A percentile compares a stretch with the other conserved stretches of the same genome.
phyloP scores from a whole-genome alignment of 257 asterid genomes.

The Scutellaria barbata region DNA sequence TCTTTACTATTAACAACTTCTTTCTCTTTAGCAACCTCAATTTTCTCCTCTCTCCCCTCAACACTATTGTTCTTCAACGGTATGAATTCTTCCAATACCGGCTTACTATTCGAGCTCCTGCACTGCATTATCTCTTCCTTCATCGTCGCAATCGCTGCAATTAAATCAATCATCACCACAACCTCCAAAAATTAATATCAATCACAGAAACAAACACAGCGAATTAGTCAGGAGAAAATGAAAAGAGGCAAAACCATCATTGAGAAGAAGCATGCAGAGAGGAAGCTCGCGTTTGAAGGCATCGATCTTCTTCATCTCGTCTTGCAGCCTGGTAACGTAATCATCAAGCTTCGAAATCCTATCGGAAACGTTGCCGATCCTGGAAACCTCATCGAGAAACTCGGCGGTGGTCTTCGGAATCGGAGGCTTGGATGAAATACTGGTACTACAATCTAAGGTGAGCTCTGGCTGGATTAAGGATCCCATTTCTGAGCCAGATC shows the following conservation, averaged over 20 bases:
- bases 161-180: background rate
- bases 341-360: slow-evolving; percentile 58
- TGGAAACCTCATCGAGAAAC: slow-evolving; percentile 53
- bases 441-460: slow-evolving; percentile 51
- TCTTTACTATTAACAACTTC: slow-evolving; percentile 36
- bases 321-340: slow-evolving; percentile 57
- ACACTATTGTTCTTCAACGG: slow-evolving; percentile 46
- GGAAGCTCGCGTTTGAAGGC: slow-evolving; percentile 87
- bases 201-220: too few species aligned
- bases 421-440: slow-evolving; percentile 33
- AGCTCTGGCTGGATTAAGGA: slow-evolving; percentile 58
- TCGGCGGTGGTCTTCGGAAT: slow-evolving; percentile 48
- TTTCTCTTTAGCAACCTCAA: slow-evolving; percentile 25
- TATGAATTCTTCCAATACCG: slow-evolving; percentile 55
- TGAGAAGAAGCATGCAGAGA: slow-evolving; percentile 64
- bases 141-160: slow-evolving; percentile 45
- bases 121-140: slow-evolving; percentile 45
- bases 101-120: slow-evolving; percentile 35
- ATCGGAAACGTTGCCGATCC: slow-evolving; percentile 45
- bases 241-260: slow-evolving; percentile 54
- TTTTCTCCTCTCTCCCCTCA: slow-evolving; percentile 34
- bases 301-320: slow-evolving; percentile 89
- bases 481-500: slow-evolving; percentile 62
- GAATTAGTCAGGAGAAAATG: background rate
- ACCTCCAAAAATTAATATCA: background rate